Percentiles rank a stretch among this genome's conserved stretches.
Conservation (phyloP, 306 rosid genomes). For the Trichosanthes cucumerina region DNA sequence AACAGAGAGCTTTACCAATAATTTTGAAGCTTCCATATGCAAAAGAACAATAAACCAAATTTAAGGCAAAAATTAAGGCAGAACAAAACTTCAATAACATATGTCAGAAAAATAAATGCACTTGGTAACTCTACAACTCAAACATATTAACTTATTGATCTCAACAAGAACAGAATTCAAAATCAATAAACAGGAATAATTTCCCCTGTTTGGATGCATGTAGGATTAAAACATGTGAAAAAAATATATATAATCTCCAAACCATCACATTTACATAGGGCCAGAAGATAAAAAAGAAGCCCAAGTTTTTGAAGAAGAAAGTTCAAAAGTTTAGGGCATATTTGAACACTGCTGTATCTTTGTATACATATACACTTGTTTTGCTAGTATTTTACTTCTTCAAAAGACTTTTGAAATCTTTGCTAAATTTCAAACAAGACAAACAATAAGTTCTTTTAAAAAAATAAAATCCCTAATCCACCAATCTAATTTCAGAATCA, state of each 20-base stretch:
- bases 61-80: not conserved
- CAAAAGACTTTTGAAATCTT: not conserved
- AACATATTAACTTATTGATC: not conserved
- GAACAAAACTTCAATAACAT: not conserved
- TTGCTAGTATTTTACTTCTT: not conserved
- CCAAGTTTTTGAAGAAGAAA: not conserved
- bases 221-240: not conserved
- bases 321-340: not conserved
- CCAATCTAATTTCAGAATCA: not conserved
- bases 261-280: not conserved
- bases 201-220: not conserved
- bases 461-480: not conserved
- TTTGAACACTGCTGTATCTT: not conserved
- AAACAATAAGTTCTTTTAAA: not conserved
- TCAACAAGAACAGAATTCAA: not conserved
- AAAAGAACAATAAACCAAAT: not conserved
- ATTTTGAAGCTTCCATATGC: not conserved
- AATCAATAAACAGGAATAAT: not conserved
- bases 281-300: not conserved
- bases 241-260: not conserved
- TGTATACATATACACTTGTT: not conserved
- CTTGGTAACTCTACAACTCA: not conserved
- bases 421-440: not conserved
- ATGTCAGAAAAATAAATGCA: not conserved
- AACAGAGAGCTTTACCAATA: not conserved